Base-by-base conservation (phyloP, 202 grass and related monocot genomes). In the Panicum hallii region DNA sequence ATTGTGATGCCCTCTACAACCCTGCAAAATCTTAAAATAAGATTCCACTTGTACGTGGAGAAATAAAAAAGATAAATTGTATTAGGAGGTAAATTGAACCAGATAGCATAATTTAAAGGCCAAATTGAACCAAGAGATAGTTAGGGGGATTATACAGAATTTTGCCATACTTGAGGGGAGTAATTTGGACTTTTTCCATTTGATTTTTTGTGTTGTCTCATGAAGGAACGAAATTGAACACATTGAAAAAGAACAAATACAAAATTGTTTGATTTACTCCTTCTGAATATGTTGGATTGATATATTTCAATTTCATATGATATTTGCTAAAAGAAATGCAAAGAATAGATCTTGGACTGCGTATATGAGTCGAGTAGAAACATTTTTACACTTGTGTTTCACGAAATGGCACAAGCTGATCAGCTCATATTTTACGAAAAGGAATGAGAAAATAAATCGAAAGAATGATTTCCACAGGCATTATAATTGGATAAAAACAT, bases 311-410 rank as follows among this genome's bases (percentile, higher is more conserved):
- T 16, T 49, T 50, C 16, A 54, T 54, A 54, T 5, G 3, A 50
- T 50, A 14, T 50, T 56, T 57, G 55, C 4, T n/a, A 57, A 57
- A 57, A 22, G 20, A 57, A 22, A 57, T 22, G 19, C 53, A 20
- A 20, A 20, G 0, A 58, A 60, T 60, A 30, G 58, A 9, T 17
- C 6, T 9, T 9, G 6, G 11, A 66, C 40, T 17, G 1, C 13
- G 0, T 30, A 34, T 14, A 36, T 65, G 32, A 17, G 5, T 38
- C 6, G 32, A n/a, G 40, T 49, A 9, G 14, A 15, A 72, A 72
- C 44, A 32, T 72, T 32, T 72, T 72, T 13, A 72, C 69, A 49
- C 8, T 72, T 72, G 23, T 12, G 45, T 12, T 72, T 72, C 26
- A 11, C 11, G n/a, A 49, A 72, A 72, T 16, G 23, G 45, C 23